Conservation (phyloP, 139 green algal genomes). For the Gonium pectorale region DNA sequence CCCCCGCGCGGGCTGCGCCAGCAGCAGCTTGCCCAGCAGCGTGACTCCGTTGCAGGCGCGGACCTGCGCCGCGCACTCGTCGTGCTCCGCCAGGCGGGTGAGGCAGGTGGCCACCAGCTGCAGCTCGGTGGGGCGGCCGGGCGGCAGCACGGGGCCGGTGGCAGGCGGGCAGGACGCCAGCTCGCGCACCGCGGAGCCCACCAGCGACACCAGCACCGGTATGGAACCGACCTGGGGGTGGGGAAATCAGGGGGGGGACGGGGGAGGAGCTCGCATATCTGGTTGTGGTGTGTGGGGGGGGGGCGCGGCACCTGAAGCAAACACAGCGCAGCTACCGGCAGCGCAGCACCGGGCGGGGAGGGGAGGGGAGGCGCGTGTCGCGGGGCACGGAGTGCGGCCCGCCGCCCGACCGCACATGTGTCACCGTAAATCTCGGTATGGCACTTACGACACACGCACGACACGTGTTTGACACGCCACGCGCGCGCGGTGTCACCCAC, state of each 20-base stretch:
- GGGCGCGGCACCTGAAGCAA: no score
- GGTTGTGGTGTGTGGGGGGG: no score
- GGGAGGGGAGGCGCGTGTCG: no score
- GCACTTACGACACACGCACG: no score
- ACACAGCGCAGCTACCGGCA: no score
- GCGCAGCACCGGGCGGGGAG: no score
- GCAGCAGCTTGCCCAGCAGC: slow-evolving; percentile 65
- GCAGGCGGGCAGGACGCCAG: slow-evolving; percentile 23
- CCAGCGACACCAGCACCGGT: slow-evolving; percentile 56
- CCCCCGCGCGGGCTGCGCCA: slow-evolving; percentile 26
- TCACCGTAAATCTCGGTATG: no score
- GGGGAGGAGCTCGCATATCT: no score
- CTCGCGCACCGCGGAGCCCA: slow-evolving; percentile 32
- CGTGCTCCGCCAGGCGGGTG: slow-evolving; percentile 57
- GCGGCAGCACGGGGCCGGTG: slow-evolving; percentile 6
- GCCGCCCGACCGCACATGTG: no score
- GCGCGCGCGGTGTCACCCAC: slow-evolving; percentile 37
- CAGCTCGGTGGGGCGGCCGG: slow-evolving; percentile 44
- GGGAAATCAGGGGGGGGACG: no score
- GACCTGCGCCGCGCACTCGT: slow-evolving; percentile 54
- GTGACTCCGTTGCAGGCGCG: slow-evolving; percentile 62
- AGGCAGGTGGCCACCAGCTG: slow-evolving; percentile 59
- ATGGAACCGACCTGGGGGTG: slow-evolving; percentile 64
- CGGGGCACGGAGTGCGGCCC: no score
- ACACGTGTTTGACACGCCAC: no score